Conservation (phyloP, 2,329 filamentous ascomycete genomes). For the Fusarium begoniae region DNA sequence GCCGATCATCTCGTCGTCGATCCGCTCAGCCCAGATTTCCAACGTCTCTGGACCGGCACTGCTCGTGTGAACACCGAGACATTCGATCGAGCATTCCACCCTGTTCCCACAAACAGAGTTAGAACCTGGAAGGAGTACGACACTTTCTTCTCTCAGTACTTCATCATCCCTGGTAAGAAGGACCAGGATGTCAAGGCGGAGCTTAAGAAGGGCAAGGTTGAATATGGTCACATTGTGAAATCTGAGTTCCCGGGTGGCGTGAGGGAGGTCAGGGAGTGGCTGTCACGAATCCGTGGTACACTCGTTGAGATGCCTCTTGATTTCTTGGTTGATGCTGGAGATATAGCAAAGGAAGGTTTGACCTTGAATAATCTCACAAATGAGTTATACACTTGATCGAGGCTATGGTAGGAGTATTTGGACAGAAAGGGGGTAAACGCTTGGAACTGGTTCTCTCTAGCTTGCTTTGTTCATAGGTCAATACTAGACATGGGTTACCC, state of each 20-base stretch:
- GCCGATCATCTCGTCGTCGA: conserved; percentile 77
- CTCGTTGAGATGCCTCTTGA: conserved; percentile 91
- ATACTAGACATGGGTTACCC: background rate
- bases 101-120: conserved; percentile 74
- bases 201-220: conserved; percentile 67
- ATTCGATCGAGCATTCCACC: conserved; percentile 85
- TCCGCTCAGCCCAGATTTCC: conserved; percentile 75
- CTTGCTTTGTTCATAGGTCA: background rate
- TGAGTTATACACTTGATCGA: conserved; percentile 70
- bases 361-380: conserved; percentile 76
- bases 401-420: background rate
- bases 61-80: conserved; percentile 82
- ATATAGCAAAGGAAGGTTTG: conserved; percentile 86
- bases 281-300: conserved; percentile 73
- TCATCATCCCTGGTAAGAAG: conserved; percentile 65
- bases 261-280: conserved; percentile 75
- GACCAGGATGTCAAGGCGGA: conserved; percentile 61
- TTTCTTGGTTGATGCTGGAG: conserved; percentile 80
- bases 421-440: background rate
- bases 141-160: conserved; percentile 73
- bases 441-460: background rate
- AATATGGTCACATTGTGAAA: conserved; percentile 87
- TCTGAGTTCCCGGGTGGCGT: conserved; percentile 80
- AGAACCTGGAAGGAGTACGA: conserved; percentile 79
- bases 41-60: conserved; percentile 75